A percentile compares a stretch with the other conserved stretches of the same genome.
phyloP scores from a whole-genome alignment of 495 filamentous ascomycete species.

The Xylaria flabelliformis region DNA sequence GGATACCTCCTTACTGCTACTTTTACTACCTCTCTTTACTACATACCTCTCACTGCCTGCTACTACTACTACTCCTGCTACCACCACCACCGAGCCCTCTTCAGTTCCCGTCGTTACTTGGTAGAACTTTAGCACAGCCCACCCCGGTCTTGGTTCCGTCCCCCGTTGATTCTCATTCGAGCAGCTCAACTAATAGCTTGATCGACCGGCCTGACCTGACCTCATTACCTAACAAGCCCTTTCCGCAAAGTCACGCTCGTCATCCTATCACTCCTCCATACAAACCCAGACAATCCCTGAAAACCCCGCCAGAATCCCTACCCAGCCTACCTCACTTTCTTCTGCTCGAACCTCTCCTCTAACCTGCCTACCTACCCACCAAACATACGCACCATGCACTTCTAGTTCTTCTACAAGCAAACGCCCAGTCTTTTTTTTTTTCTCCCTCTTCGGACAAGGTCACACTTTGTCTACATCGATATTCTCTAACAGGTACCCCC shows the following conservation, averaged over 20 bases:
- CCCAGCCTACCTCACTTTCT: constrained; percentile 30
- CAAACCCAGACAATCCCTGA: constrained; percentile 30
- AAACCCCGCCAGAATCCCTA: constrained; percentile 45
- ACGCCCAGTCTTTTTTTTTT: neutral
- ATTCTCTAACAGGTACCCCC: constrained; percentile 27
- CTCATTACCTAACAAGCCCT: constrained; percentile 30
- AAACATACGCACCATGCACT: constrained; percentile 11
- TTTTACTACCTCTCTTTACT: no score
- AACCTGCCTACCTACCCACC: constrained; percentile 20
- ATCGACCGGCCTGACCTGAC: constrained; percentile 29
- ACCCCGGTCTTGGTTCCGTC: constrained; percentile 20
- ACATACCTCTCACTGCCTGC: no score
- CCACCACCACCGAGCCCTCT: constrained; percentile 15
- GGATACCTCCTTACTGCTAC: neutral
- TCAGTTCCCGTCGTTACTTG: constrained; percentile 26
- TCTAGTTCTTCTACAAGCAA: constrained; percentile 13
- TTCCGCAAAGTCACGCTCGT: constrained; percentile 33
- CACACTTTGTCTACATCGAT: constrained; percentile 9
- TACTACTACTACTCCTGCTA: neutral
- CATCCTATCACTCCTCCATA: constrained; percentile 41
- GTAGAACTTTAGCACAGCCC: constrained; percentile 29
- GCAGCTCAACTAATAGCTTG: constrained; percentile 29
- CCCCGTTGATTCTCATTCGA: constrained; percentile 29
- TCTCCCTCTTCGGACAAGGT: constrained; percentile 6
- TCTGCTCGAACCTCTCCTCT: constrained; percentile 26